A percentile compares a stretch with the other conserved stretches of the same genome.
Evolutionary conservation across 2,329 filamentous ascomycete genomes (phyloP).

Genomic region (Chaetomium sp.): DNA sequence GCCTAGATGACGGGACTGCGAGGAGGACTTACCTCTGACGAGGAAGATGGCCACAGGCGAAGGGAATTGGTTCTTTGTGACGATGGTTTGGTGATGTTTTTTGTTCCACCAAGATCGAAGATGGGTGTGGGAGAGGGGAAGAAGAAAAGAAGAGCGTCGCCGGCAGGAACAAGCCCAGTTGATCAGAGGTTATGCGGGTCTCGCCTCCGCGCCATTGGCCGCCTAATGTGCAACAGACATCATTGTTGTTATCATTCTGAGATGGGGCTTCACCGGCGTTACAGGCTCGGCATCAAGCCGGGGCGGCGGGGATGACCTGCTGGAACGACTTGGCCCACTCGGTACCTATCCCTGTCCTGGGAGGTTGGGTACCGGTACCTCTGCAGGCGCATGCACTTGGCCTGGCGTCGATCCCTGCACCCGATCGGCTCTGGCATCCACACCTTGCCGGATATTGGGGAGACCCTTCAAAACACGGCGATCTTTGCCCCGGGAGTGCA

Average conservation of each 20-base stretch:
- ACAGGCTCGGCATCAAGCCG: background rate
- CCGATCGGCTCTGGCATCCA: too few relatives aligned
- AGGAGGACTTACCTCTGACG: background rate
- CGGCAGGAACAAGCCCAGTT: background rate
- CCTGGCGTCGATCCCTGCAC: background rate
- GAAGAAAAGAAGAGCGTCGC: background rate
- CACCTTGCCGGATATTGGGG: too few relatives aligned
- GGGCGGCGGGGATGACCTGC: too few relatives aligned
- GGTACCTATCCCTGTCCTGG: background rate
- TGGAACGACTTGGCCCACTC: background rate
- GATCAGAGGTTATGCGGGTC: constrained; percentile 3
- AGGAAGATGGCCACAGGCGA: background rate
- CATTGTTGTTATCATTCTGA: background rate
- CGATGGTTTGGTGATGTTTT: background rate
- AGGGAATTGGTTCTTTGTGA: background rate
- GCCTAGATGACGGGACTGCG: background rate
- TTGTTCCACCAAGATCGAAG: background rate
- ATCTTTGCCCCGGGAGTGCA: background rate
- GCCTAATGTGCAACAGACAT: background rate
- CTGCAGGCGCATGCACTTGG: background rate
- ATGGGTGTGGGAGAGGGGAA: background rate
- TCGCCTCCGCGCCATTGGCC: constrained; percentile 5
- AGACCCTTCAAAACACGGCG: too few relatives aligned
- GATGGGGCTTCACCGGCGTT: background rate
- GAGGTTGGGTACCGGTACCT: background rate